These are phyloP conservation scores for Casuarina equisetifolia DNA, from an alignment of 306 rosid species.

Conservation along the genomic window DNA sequence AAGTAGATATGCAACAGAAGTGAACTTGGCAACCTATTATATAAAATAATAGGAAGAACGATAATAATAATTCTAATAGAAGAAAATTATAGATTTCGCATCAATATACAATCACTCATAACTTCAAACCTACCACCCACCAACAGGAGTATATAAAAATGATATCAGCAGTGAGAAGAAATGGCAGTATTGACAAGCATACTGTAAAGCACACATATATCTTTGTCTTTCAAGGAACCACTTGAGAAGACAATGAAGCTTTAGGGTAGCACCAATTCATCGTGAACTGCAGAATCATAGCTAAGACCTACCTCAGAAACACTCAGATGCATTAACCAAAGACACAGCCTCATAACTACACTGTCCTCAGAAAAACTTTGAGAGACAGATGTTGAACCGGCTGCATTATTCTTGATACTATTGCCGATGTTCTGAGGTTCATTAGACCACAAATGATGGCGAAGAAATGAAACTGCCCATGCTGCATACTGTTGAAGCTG, in stretches of 20 bases:
- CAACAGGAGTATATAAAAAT: background rate
- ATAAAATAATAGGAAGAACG: too few species aligned
- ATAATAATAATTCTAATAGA: too few species aligned
- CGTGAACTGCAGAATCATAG: conserved; percentile 17
- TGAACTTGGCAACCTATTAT: background rate
- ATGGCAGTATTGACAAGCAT: conserved; percentile 4
- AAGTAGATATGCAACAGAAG: background rate
- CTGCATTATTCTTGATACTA: conserved; percentile 34
- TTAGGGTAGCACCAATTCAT: conserved; percentile 4
- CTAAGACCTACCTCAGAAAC: conserved; percentile 50
- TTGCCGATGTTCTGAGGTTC: conserved; percentile 40
- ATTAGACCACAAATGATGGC: conserved; percentile 64
- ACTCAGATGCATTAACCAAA: conserved; percentile 72
- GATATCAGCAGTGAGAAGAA: background rate
- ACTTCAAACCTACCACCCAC: background rate
- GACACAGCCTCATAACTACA: conserved; percentile 60
- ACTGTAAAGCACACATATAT: background rate
- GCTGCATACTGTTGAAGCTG: conserved; percentile 81
- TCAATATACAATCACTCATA: background rate
- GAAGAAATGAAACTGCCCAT: conserved; percentile 80
- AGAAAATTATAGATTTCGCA: background rate
- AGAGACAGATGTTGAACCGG: conserved; percentile 51
- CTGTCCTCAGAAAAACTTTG: conserved; percentile 70
- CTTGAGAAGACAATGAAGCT: background rate
- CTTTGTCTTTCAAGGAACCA: background rate